Base-by-base conservation (phyloP, 2,329 filamentous ascomycete genomes). In the Epichloe gansuensis region DNA sequence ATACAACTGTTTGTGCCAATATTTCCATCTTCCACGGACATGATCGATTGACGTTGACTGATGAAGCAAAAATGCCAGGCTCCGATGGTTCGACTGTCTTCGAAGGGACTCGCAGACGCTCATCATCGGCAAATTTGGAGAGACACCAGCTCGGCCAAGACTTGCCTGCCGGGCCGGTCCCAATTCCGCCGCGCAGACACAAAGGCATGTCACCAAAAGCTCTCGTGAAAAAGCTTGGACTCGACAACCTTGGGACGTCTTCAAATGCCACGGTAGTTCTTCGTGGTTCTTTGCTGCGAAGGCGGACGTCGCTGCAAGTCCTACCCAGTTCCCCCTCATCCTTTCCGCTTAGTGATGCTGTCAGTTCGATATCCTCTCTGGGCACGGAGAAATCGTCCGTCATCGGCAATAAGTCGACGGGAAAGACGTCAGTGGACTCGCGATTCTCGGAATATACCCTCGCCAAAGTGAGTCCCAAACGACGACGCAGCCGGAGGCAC, bases 381-480 rank as follows among this genome's bases (percentile, higher is more conserved):
- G 50, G 54, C 17, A 65, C 61, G 48, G 60, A 58, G 37, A 62
- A 60, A 44, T 52, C 57, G 39, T 65, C 61, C 12, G 55, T 54
- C 21, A 23, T 53, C 1, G 59, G 55, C 7, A 60, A 64, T 34
- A 58, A 58, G 43, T 63, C 62, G 13, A 67, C 67, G 0, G 57
- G 57, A n/a, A 67, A 66, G 47, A 66, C 64, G 0, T 69, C 66
- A 12, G n/a, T 66, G 4, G 66, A 69, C 37, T 68, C 68, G 8
- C 56, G 59, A 8, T 49, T 61, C 15, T 63, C 62, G 3, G 54
- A 56, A 15, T 46, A 53, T 4, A 52, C 57, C 3, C 54, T 56
- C 4, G 56, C 58, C 28, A 62, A 61, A 46, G 57, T 58, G 37
- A 56, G 55, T 25, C 35, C 56, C 31, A 60, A 58, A 34, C 62